Evolutionary conservation across 75 land plant genomes (phyloP).

Genomic region (Pinus taeda): DNA sequence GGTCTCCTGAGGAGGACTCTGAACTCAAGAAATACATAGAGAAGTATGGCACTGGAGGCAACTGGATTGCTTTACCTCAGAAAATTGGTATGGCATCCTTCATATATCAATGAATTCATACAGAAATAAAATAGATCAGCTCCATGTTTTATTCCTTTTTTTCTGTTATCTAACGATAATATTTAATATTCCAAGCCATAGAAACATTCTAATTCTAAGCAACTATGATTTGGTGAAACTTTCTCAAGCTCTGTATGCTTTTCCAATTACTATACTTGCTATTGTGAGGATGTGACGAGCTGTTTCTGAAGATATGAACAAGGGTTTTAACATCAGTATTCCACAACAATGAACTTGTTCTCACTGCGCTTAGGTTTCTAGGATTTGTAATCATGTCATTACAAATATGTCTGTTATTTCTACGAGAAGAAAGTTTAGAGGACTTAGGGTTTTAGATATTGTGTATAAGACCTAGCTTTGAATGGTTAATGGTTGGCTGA

Average conservation of each 20-base stretch:
- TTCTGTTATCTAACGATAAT: background rate
- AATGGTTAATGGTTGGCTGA: background rate
- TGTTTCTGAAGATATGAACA: no score
- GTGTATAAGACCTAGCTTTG: background rate
- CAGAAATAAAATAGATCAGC: background rate
- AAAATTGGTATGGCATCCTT: conserved; percentile 49
- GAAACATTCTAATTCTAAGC: background rate
- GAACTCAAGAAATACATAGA: conserved; percentile 62
- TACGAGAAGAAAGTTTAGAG: background rate
- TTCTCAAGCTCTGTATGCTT: no score
- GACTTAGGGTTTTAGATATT: background rate
- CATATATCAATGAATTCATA: background rate
- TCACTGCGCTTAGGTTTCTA: no score
- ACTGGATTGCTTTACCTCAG: conserved; percentile 83
- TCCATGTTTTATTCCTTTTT: no score
- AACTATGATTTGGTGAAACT: no score
- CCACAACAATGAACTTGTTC: background rate
- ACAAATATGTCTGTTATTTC: no score
- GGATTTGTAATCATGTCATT: background rate
- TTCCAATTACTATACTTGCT: no score
- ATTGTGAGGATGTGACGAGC: no score
- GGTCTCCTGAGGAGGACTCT: conserved; percentile 87
- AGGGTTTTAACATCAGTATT: no score
- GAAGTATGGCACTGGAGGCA: conserved; percentile 71
- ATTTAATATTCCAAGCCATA: background rate